Evolutionary conservation across 257 asterid species (phyloP), one percentile per base, ranked within the genome.

Genomic region (Rehmannia glutinosa): DNA sequence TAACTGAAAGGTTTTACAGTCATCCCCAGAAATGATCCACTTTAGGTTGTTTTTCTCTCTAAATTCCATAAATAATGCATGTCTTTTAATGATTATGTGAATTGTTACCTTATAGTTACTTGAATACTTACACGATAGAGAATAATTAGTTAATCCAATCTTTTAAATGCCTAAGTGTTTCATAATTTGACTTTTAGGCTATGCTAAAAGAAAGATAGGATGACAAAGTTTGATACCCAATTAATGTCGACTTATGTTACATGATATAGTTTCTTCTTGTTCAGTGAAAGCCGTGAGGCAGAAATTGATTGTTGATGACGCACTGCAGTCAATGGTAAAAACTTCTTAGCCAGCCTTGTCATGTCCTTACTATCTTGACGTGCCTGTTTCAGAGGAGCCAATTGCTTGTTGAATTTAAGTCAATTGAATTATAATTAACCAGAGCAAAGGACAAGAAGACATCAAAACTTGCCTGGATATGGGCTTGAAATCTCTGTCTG

Each of bases 381-480:
- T 70, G 47, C 30, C 35, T 56, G 20, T 80, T 59, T 63, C 47
- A 8, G 45, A 27, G 27, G 47, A 36, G 12, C 68, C 57, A 38
- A 15, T 66, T 23, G 50, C 55, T 50, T 56, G 63, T 67, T 66
- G 43, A 45, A 58, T 52, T 64, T 82, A 62, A 83, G 75, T 45
- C 56, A 68, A 62, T 45, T 61, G 24, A 55, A 70, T 56, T 74
- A 51, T 63, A 41, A 68, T 56, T 70, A 69, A 73, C 62, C 82
- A 90, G 97, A 82, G 46, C 71, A 88, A 81, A 77, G 92, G 92
- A 72, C 95, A 82, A 81, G 96, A 88, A 78, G 91, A 86, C 80
- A 69, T 91, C 81, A 88, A 88, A 86, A 73, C 66, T 39, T 60
- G 80, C 74, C 53, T 88, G 47, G 89, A 83, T 47, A 54, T 38